Evolutionary conservation across 331 rosid genomes (phyloP), one percentile per base, ranked within the genome.

Genomic region (Pyracantha coccinea): DNA sequence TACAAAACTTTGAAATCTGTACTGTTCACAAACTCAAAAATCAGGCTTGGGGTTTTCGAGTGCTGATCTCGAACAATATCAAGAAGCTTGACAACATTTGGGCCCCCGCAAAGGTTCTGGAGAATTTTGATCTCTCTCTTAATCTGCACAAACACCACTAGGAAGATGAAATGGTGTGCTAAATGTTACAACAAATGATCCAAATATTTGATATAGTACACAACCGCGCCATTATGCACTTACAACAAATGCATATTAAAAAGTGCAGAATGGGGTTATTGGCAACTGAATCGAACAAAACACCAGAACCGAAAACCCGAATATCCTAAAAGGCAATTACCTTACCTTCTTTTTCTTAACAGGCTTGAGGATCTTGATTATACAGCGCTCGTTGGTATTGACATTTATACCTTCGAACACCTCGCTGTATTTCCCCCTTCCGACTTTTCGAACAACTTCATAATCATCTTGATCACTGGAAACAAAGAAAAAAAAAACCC

Each of bases 61-160:
- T 92, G 96, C 81, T 90, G 97, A 77, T 90, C 97, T 75, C 97
- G 86, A 57, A 92, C 97, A 79, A 92, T 88, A 79, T 92, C 97
- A 70, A 85, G 89, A 81, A 92, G 96, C 91, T 92, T 92, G 83
- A 92, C 92, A 60, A 92, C 55, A 78, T 92, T 92, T 44, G 93
- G 97, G 28, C 97, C 97, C 10, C 97, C 97, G 65, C 94, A 92
- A 64, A 92, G 85, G 85, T 92, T 92, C 82, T 92, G 96, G 64
- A 92, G 97, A 76, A 92, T 92, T 82, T 92, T 92, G 62, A 92
- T 92, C 92, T 92, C 97, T 73, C 97, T 88, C 86, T 90, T 90
- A 66, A 92, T 92, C 97, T 92, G 92, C 81, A 77, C 32, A 81
- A 66, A 71, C 28, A 72, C 59, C 73, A 76, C 29, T 58, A 17